Evolutionary conservation across 2,329 filamentous ascomycete genomes (phyloP).

Genomic region (Salinomyces thailandicus): DNA sequence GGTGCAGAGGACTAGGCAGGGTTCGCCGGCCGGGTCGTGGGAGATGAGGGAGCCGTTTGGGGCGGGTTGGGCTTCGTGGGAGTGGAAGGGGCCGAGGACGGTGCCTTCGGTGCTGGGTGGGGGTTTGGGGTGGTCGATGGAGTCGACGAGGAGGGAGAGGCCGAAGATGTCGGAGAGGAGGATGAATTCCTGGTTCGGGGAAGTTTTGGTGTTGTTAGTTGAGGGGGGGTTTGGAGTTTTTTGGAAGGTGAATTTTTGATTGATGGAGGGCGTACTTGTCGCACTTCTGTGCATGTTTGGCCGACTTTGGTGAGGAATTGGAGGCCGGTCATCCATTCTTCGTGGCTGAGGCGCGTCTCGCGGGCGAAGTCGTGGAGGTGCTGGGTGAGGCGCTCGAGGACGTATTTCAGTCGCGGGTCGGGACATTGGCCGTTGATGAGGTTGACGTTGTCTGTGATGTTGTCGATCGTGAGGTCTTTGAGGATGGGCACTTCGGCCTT

Average conservation of each 20-base stretch:
- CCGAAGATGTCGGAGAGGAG: slow-evolving; percentile 71
- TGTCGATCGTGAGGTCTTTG: slow-evolving; percentile 65
- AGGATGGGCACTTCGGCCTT: slow-evolving; percentile 41
- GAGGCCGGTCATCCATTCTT: slow-evolving; percentile 68
- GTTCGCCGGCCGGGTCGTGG: slow-evolving; percentile 57
- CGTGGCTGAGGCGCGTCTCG: slow-evolving; percentile 63
- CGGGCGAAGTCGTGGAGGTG: slow-evolving; percentile 75
- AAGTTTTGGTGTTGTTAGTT: neutral
- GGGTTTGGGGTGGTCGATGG: slow-evolving; percentile 75
- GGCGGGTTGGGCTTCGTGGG: slow-evolving; percentile 57
- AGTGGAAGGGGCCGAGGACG: slow-evolving; percentile 74
- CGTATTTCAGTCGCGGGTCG: slow-evolving; percentile 56
- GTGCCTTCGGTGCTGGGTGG: slow-evolving; percentile 61
- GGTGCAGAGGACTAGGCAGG: slow-evolving; percentile 63
- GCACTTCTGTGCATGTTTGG: slow-evolving; percentile 62
- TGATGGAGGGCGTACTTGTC: slow-evolving; percentile 46
- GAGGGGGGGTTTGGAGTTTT: neutral
- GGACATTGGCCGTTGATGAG: slow-evolving; percentile 61
- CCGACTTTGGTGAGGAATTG: slow-evolving; percentile 62
- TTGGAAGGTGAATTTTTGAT: too few relatives aligned
- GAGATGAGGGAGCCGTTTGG: slow-evolving; percentile 52
- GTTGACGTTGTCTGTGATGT: slow-evolving; percentile 68
- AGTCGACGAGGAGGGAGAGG: slow-evolving; percentile 68
- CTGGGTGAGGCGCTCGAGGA: slow-evolving; percentile 62
- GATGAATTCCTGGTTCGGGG: slow-evolving; percentile 50